Base-by-base conservation (phyloP, 495 filamentous ascomycete species). In the Talaromyces adpressus region DNA sequence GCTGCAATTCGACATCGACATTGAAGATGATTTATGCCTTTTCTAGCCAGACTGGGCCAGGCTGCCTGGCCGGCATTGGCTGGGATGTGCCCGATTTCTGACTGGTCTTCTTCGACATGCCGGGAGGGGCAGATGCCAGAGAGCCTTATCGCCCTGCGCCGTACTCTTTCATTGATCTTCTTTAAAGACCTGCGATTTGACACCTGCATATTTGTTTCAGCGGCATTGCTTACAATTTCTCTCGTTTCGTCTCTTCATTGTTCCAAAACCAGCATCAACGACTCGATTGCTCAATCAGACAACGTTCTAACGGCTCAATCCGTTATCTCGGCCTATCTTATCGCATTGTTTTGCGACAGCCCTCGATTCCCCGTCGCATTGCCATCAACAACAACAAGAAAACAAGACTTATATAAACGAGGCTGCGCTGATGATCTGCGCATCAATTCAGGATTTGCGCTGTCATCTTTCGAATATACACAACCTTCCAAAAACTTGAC, bases 31-130 rank as follows among this genome's bases (percentile, higher is more conserved):
- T 41, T 41, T 41, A 41, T 41, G 36, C 36, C 36, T 41, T 41
- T 41, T 41, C 36, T 5, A 41, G 36, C 36, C 36, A 41, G 18
- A 23, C 18, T 22, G 7, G 4, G 18, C 49, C 49, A 25, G 49
- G 23, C 23, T 53, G 49, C 8, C 18, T 25, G 18, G 49, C 18
- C 18, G 12, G 49, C 5, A 53, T 53, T 53, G 49, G 49, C 18
- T 53, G 49, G 23, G 20, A 56, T 27, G 22, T 56, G 52, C 52
- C 52, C 52, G 52, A 56, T 56, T 56, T 27, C 18, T 56, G 52
- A 56, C 52, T 29, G n/a, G 52, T 56, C 52, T 12, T 22, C 51
- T 27, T 53, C 23, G 8, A 41, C 36, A 41, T 16, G 12, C 36
- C 12, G 36, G 22, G 52, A 27, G 22, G 52, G 22, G 22, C 22